Evolutionary conservation across 2,329 filamentous ascomycete genomes (phyloP).

Genomic region (Scedosporium minutisporum): DNA sequence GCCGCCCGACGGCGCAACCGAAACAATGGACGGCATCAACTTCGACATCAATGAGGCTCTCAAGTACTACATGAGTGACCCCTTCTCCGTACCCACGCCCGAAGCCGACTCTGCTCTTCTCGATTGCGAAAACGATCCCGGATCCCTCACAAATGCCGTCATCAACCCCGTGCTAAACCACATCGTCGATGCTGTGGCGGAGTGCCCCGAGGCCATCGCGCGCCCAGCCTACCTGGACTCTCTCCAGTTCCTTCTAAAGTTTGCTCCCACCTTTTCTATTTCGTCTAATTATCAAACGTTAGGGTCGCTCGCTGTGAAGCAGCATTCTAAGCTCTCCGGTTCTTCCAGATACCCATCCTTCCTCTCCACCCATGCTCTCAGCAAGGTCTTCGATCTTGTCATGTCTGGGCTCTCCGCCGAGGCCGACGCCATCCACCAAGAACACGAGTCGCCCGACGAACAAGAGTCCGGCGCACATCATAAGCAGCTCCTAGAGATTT

Average conservation of each 20-base stretch:
- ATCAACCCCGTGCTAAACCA: slow-evolving; percentile 83
- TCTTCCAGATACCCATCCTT: slow-evolving; percentile 69
- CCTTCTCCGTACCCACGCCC: slow-evolving; percentile 68
- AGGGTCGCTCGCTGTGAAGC: slow-evolving; percentile 1
- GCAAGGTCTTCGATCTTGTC: slow-evolving; percentile 86
- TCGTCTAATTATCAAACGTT: slow-evolving; percentile 6
- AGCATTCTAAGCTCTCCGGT: slow-evolving; percentile 48
- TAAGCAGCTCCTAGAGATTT: slow-evolving; percentile 86
- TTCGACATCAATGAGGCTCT: slow-evolving; percentile 97
- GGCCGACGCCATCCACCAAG: slow-evolving; percentile 74
- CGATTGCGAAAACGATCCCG: slow-evolving; percentile 88
- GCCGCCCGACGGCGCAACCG: slow-evolving; percentile 11
- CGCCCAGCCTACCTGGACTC: slow-evolving; percentile 79
- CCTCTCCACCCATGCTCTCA: slow-evolving; percentile 71
- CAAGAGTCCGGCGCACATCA: slow-evolving; percentile 79
- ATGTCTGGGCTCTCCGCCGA: slow-evolving; percentile 79
- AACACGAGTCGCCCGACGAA: slow-evolving; percentile 78
- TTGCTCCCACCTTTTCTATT: slow-evolving; percentile 28
- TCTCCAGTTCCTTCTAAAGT: slow-evolving; percentile 91
- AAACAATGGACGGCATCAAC: slow-evolving; percentile 61
- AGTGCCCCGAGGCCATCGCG: slow-evolving; percentile 80
- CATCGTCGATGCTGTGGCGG: slow-evolving; percentile 85
- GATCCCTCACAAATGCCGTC: slow-evolving; percentile 66
- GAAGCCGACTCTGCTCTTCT: slow-evolving; percentile 76
- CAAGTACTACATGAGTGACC: slow-evolving; percentile 94